phyloP scores from a whole-genome alignment of 164 flowering plant species.

The Cinnamomum chago region DNA sequence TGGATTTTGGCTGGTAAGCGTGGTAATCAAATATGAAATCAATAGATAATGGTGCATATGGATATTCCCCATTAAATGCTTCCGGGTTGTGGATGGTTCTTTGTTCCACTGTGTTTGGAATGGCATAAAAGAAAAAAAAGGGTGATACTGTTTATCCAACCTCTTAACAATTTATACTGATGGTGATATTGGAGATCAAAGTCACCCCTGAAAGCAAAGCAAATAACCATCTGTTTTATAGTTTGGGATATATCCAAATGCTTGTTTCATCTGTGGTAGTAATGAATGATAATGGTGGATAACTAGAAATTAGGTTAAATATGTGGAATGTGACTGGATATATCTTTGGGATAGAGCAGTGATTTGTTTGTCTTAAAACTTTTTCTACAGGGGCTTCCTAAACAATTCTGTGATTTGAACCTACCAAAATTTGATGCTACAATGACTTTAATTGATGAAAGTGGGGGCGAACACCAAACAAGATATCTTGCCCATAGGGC shows the following conservation, averaged over 20 bases:
- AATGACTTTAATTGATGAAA: conserved; percentile 23
- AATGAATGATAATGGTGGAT: neutral
- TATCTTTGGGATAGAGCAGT: no score
- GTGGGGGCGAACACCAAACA: conserved; percentile 20
- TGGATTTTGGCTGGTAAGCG: conserved; percentile 72
- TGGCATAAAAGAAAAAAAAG: neutral
- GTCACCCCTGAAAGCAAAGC: no score
- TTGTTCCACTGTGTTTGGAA: neutral
- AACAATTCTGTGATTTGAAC: conserved; percentile 36
- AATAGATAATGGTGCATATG: neutral
- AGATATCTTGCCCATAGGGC: conserved; percentile 47
- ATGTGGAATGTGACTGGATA: conserved; percentile 38
- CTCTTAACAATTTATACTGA: no score
- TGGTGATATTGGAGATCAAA: no score
- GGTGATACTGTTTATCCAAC: neutral
- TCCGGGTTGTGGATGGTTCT: no score
- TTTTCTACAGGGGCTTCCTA: conserved; percentile 48
- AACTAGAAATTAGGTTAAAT: neutral
- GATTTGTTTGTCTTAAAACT: no score
- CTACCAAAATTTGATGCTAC: conserved; percentile 23
- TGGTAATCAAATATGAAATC: neutral
- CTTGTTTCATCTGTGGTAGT: neutral
- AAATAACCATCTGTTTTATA: no score
- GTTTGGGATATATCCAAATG: neutral
- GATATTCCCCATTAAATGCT: neutral